Conservation (phyloP, 2,329 filamentous ascomycete genomes). For the Aspergillaceae sp. region DNA sequence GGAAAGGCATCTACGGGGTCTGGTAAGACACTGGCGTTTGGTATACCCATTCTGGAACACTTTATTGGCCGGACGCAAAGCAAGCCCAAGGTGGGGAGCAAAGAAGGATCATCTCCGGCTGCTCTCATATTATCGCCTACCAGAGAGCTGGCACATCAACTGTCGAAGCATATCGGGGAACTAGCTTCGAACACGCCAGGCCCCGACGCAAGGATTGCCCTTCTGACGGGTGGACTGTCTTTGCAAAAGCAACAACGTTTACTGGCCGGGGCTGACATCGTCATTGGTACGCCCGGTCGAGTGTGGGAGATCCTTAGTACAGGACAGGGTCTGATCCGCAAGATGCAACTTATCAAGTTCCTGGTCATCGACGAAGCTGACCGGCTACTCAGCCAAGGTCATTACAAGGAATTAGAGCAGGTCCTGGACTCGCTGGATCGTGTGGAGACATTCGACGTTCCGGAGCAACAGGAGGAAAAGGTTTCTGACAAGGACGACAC, state of each 20-base stretch:
- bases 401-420: slow-evolving; percentile 89
- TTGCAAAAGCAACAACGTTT: slow-evolving; percentile 91
- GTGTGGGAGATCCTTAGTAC: slow-evolving; percentile 88
- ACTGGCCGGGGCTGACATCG: slow-evolving; percentile 73
- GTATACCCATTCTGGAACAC: slow-evolving; percentile 80
- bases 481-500: slow-evolving; percentile 39
- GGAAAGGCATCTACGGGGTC: slow-evolving; percentile 95
- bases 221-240: slow-evolving; percentile 84
- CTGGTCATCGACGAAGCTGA: slow-evolving; percentile 93
- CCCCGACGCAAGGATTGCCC: slow-evolving; percentile 56
- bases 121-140: slow-evolving; percentile 86
- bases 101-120: slow-evolving; percentile 45
- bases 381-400: slow-evolving; percentile 78
- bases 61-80: slow-evolving; percentile 52
- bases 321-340: slow-evolving; percentile 58
- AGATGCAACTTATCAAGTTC: slow-evolving; percentile 67
- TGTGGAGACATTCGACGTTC: slow-evolving; percentile 36
- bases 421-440: slow-evolving; percentile 75
- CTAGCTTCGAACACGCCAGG: slow-evolving; percentile 62
- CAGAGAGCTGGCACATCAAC: slow-evolving; percentile 84
- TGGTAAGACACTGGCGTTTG: slow-evolving; percentile 92
- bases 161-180: slow-evolving; percentile 70
- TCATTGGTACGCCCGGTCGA: slow-evolving; percentile 87
- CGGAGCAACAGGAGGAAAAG: slow-evolving; percentile 19
- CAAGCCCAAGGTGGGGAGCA: slow-evolving; percentile 26